Conservation (phyloP, 495 filamentous ascomycete species). For the Daldinia caldariorum region DNA sequence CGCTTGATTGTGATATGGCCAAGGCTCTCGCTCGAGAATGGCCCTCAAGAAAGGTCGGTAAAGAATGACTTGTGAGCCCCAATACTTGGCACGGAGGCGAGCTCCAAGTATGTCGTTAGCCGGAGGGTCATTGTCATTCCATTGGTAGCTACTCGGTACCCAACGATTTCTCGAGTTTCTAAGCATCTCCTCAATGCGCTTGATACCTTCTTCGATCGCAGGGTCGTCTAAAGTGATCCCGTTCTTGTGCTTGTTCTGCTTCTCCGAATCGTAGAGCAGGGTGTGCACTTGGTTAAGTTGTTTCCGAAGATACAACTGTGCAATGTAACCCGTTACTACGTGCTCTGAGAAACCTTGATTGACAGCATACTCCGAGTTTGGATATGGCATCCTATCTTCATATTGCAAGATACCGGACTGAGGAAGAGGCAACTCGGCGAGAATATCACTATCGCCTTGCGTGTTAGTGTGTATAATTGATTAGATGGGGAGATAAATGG, state of each 20-base stretch:
- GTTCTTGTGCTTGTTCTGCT: constrained; percentile 46
- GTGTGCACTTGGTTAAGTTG: constrained; percentile 85
- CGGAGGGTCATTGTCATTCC: constrained; percentile 74
- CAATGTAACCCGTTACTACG: constrained; percentile 82
- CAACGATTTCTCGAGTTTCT: constrained; percentile 45
- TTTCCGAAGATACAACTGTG: constrained; percentile 86
- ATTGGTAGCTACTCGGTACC: constrained; percentile 61
- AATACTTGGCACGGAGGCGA: constrained; percentile 91
- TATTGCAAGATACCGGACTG: constrained; percentile 79
- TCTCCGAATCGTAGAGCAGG: constrained; percentile 75
- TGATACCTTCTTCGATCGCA: constrained; percentile 43
- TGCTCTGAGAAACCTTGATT: constrained; percentile 56
- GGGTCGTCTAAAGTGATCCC: constrained; percentile 45
- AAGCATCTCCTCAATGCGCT: constrained; percentile 48
- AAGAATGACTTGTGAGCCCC: constrained; percentile 89
- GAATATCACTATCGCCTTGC: constrained; percentile 73
- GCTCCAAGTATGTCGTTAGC: constrained; percentile 82
- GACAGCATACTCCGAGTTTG: constrained; percentile 59
- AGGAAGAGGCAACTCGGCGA: constrained; percentile 87
- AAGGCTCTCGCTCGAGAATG: constrained; percentile 60
- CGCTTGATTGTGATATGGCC: constrained; percentile 39
- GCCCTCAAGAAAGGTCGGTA: constrained; percentile 80
- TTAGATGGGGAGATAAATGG: neutral
- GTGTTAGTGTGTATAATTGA: constrained; percentile 10
- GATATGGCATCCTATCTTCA: constrained; percentile 73